These are phyloP conservation scores for Rhododendron simsii DNA, from an alignment of 148 eudicot genomes.

Conservation along the genomic window DNA sequence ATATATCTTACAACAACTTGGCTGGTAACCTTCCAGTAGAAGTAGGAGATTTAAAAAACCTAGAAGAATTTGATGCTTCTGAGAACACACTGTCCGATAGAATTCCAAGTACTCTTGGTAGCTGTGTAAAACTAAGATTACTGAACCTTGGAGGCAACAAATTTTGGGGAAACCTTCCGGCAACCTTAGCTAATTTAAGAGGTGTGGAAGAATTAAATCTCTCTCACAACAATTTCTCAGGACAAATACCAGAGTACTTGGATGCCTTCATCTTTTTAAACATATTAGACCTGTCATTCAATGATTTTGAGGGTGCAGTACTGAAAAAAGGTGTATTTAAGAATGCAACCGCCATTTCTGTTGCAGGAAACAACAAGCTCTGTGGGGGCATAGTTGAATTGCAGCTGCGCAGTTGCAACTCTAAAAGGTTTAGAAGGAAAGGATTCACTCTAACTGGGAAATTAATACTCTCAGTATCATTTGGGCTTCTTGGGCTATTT, in stretches of 20 bases:
- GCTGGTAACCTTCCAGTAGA: neutral
- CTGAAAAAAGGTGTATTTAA: neutral
- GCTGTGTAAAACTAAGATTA: neutral
- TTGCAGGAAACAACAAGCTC: neutral
- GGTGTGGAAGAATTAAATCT: neutral
- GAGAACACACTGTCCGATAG: neutral
- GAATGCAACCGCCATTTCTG: neutral
- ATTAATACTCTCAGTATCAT: too few species aligned
- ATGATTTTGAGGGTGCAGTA: neutral
- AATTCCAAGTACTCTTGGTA: neutral
- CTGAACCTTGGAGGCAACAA: neutral
- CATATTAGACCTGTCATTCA: neutral
- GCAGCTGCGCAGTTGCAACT: neutral
- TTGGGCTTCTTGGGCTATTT: too few species aligned
- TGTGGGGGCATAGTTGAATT: neutral
- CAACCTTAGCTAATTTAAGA: neutral
- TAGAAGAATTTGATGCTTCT: neutral
- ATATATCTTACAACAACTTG: neutral
- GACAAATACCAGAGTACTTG: neutral
- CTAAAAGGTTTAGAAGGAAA: neutral
- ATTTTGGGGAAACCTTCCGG: neutral
- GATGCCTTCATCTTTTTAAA: neutral
- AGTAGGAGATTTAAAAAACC: neutral
- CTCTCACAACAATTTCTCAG: constrained; percentile 1
- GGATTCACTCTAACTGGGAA: neutral